Base-by-base conservation (phyloP, 345 rosid genomes). In the Raphanus sativus region DNA sequence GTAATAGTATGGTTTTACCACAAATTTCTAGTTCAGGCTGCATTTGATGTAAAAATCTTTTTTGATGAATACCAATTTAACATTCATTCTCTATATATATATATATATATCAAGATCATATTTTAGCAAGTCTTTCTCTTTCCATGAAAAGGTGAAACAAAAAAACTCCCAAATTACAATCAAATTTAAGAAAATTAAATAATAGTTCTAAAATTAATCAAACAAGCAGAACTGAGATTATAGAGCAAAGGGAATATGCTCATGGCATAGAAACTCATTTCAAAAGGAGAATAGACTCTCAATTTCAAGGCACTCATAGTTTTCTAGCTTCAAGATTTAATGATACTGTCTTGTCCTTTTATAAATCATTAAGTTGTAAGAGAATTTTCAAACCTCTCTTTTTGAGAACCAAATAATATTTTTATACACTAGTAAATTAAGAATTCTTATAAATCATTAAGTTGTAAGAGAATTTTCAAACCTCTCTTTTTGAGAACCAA, bases 281-380 rank as follows among this genome's bases (percentile, higher is more conserved):
- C 67, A 72, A 72, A 71, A 73, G 52, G 15, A 26, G 33, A 66
- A 67, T 55, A 28, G 55, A 50, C 55, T 50, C 55, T 50, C 55
- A n/a, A 15, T 50, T 50, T 50, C 69, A 78, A 62, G 61, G 77
- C 65, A 73, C 59, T 78, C 65, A 73, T 73, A 62, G 66, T 62
- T 68, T 62, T 71, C 55, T 73, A 68, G 78, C 69, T 74, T 73
- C 82, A 62, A 79, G 78, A 52, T 68, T 52, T 68, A 73, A 79
- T 79, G 75, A 79, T 73, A 79, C 13, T 73, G 78, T 73, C 75
- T 73, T 48, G 75, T 79, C 70, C 75, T 74, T 79, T 73, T 52
- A 73, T 17, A 73, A 79, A 73, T 79, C 82, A 79, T 68, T 62
- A 62, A 79, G 56, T 38, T 62, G 74, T 67, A 73, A 73, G 77